These are phyloP conservation scores for Penicillium cataractarum DNA, from an alignment of 495 filamentous ascomycete genomes.

Conservation along the genomic window DNA sequence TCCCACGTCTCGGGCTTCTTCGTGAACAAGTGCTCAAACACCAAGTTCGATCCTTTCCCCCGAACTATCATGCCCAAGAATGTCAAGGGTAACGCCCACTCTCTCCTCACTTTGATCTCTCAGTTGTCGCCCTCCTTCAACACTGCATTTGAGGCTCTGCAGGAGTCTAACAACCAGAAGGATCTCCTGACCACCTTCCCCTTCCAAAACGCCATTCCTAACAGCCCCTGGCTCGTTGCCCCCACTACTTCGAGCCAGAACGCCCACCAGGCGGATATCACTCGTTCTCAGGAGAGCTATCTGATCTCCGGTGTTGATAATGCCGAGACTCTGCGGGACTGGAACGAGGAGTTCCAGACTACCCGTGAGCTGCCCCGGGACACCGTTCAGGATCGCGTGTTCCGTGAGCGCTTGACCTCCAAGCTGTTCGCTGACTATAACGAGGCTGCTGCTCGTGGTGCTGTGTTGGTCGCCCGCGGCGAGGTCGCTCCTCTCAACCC, in stretches of 20 bases:
- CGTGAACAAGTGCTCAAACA: slow-evolving; percentile 89
- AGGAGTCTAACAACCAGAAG: slow-evolving; percentile 78
- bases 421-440: slow-evolving; percentile 98
- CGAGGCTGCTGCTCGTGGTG: slow-evolving; percentile 90
- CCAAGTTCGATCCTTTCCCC: slow-evolving; percentile 89
- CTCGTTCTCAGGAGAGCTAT: slow-evolving; percentile 90
- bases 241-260: slow-evolving; percentile 61
- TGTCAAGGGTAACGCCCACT: slow-evolving; percentile 68
- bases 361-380: slow-evolving; percentile 92
- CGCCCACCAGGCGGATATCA: slow-evolving; percentile 78
- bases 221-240: slow-evolving; percentile 90
- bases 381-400: slow-evolving; percentile 92
- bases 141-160: slow-evolving; percentile 69
- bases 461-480: slow-evolving; percentile 88
- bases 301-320: slow-evolving; percentile 88
- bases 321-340: slow-evolving; percentile 91
- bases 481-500: slow-evolving; percentile 97
- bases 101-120: slow-evolving; percentile 77
- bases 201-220: slow-evolving; percentile 88
- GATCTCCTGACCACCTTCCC: slow-evolving; percentile 93
- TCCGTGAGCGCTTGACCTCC: slow-evolving; percentile 88
- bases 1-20: slow-evolving; percentile 93
- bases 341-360: slow-evolving; percentile 99
- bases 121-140: slow-evolving; percentile 83
- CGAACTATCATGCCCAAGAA: slow-evolving; percentile 64